Evolutionary conservation across 345 rosid species (phyloP), one percentile per base, ranked within the genome.

Genomic region (Triadica sebifera): DNA sequence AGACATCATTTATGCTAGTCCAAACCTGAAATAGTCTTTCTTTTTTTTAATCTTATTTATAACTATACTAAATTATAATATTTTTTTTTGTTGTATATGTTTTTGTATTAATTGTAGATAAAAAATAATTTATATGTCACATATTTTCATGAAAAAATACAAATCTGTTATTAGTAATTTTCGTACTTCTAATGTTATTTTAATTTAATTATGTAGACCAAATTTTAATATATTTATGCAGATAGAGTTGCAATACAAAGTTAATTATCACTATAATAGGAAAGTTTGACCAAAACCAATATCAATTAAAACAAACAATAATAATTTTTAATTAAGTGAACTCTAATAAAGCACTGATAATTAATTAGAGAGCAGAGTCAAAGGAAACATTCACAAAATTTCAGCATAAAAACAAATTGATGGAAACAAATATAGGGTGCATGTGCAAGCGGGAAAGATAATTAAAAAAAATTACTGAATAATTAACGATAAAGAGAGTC

Each of bases 381-480:
- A 64, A 58, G 78, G 66, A 65, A 69, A 65, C 80, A 59, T 47
- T 39, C 57, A 16, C 66, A 65, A 56, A 55, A 78, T 71, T 74
- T 74, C 8, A 22, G 16, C 43, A 61, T 46, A 13, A 13, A 16
- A 55, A 10, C 39, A 41, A 53, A 69, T 64, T 59, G 50, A 29
- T 46, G 69, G 39, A 63, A 57, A 68, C 70, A 43, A 50, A n/a
- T 29, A 70, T 76, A 2, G 39, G 79, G 74, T 76, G 65, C 80
- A 83, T 80, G 84, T 77, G 83, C 67, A 34, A 74, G 15, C 9
- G 3, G 47, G 53, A 13, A 41, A 70, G 56, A 4, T 61, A 56
- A 67, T 71, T 22, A 56, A 74, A 62, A 39, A 58, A 25, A 19
- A 47, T 22, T 39, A 65, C 34, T 43, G 34, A 59, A 13, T 41